These are phyloP conservation scores for Colletotrichum somersetense DNA, from an alignment of 2,329 filamentous ascomycete genomes.

Conservation along the genomic window DNA sequence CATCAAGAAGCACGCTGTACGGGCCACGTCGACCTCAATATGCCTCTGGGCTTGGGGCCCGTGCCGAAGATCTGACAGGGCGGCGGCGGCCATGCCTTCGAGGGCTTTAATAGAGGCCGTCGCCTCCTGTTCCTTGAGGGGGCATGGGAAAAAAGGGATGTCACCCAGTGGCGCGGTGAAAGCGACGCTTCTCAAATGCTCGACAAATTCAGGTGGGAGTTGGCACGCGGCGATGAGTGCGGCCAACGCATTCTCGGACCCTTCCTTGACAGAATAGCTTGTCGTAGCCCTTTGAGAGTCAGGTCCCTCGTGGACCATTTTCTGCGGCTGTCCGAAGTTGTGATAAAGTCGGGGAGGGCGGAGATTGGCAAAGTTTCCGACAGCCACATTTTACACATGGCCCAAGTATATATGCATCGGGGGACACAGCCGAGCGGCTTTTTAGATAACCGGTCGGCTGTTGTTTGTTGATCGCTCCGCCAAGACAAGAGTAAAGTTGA, in stretches of 20 bases:
- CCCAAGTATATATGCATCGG: constrained; percentile 37
- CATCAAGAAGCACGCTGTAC: constrained; percentile 67
- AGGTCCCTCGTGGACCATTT: constrained; percentile 33
- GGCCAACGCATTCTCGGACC: constrained; percentile 48
- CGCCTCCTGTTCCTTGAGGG: constrained; percentile 57
- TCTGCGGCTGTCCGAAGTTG: constrained; percentile 8
- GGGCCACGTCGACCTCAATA: constrained; percentile 66
- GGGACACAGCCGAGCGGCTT: constrained; percentile 5
- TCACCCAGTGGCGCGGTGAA: constrained; percentile 51
- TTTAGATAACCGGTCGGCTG: constrained; percentile 18
- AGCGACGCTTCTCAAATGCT: constrained; percentile 46
- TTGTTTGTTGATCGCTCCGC: constrained; percentile 29
- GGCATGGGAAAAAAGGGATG: constrained; percentile 54
- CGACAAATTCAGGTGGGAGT: constrained; percentile 50
- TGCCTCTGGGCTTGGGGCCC: constrained; percentile 53
- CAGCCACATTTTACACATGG: constrained; percentile 35
- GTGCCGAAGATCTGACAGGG: constrained; percentile 68
- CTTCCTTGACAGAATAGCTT: constrained; percentile 50
- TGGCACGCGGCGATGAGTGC: constrained; percentile 46
- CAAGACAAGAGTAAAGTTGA: neutral
- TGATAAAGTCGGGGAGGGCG: constrained; percentile 8
- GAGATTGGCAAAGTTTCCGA: constrained; percentile 22
- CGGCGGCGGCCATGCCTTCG: constrained; percentile 70
- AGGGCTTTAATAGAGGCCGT: constrained; percentile 67
- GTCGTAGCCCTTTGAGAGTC: constrained; percentile 31